A percentile compares a stretch with the other conserved stretches of the same genome.
These are phyloP conservation scores for Didymella arachidicola DNA, from an alignment of 2,329 filamentous ascomycete species.

Conservation along the genomic window DNA sequence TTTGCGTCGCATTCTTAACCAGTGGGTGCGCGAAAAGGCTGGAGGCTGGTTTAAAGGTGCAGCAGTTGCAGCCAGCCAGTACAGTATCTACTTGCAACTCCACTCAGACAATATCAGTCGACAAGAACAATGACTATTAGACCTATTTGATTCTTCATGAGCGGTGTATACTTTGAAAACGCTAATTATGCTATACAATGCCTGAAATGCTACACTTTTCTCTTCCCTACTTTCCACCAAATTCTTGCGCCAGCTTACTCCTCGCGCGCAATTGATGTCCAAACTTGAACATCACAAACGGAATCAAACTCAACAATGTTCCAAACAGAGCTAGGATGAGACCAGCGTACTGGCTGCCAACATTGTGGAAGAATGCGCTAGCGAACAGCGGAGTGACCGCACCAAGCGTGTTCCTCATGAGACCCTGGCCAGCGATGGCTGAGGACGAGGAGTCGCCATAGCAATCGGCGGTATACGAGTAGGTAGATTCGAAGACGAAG, in stretches of 20 bases:
- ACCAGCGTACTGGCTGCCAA: constrained; percentile 62
- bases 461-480: constrained; percentile 62
- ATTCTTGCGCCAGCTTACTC: constrained; percentile 51
- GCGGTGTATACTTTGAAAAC: neutral
- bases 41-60: too few species aligned
- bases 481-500: constrained; percentile 59
- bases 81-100: too few species aligned
- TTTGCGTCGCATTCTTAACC: too few species aligned
- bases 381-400: constrained; percentile 62
- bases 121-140: too few species aligned
- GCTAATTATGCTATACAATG: constrained; percentile 2
- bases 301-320: constrained; percentile 53
- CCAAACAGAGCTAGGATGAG: constrained; percentile 59
- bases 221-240: constrained; percentile 19
- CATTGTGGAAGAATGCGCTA: constrained; percentile 61
- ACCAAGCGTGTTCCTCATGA: constrained; percentile 62
- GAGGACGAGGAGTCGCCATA: constrained; percentile 57
- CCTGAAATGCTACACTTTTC: neutral
- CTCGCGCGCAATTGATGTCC: constrained; percentile 51
- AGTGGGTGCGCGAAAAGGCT: too few species aligned
- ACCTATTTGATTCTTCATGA: too few species aligned
- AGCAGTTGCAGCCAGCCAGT: too few species aligned
- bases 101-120: too few species aligned
- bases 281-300: constrained; percentile 56
- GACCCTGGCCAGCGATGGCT: constrained; percentile 60